A percentile compares a stretch with the other conserved stretches of the same genome.
Conservation (phyloP, 1,139 yeast species). For the Yarrowia galli region DNA sequence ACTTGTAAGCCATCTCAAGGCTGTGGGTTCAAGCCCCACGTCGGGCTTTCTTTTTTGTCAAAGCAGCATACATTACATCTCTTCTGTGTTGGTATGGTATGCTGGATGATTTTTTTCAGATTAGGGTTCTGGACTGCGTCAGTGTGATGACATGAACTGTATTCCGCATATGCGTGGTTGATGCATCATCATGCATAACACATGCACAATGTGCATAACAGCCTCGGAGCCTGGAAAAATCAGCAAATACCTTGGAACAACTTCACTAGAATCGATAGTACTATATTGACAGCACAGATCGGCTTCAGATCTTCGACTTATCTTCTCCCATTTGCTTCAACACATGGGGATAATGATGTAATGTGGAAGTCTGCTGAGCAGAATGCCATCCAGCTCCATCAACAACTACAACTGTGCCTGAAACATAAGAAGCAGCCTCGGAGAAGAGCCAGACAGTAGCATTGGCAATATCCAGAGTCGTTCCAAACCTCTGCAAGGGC, state of each 20-base stretch:
- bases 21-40: conserved; percentile 38
- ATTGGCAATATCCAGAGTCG: conserved; percentile 82
- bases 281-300: neutral
- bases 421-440: conserved; percentile 77
- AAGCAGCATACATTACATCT: neutral
- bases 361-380: conserved; percentile 51
- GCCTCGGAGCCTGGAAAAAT: too few species aligned
- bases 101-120: neutral
- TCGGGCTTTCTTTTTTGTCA: conserved; percentile 24
- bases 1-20: conserved; percentile 20
- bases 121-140: neutral
- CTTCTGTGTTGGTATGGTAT: too few species aligned
- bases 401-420: conserved; percentile 82
- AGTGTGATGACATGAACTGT: conserved; percentile 1
- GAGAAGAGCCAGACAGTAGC: conserved; percentile 85
- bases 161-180: too few species aligned
- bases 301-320: neutral
- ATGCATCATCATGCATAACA: too few species aligned
- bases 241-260: too few species aligned
- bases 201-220: too few species aligned
- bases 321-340: conserved; percentile 16
- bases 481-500: conserved; percentile 81
- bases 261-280: too few species aligned
- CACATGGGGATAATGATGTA: neutral
- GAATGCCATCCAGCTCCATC: conserved; percentile 94